phyloP scores from a whole-genome alignment of 768 basidiomycete genomes.

The Termitomyces sp. region DNA sequence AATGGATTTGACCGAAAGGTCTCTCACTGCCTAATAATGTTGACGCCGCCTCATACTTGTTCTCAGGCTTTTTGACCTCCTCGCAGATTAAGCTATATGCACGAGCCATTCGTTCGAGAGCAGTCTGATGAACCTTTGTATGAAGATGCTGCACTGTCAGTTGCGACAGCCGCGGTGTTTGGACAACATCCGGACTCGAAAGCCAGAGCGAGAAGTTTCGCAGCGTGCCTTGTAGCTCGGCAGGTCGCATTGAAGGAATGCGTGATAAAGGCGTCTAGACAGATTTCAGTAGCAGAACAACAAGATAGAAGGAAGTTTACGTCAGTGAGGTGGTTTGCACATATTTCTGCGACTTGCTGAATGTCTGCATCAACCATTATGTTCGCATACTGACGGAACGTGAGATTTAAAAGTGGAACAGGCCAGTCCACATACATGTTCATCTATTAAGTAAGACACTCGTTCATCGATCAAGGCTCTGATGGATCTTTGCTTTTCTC shows the following conservation, averaged over 20 bases:
- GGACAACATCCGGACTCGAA: conserved; percentile 72
- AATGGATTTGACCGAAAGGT: conserved; percentile 74
- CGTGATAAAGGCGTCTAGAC: conserved; percentile 67
- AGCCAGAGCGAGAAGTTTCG: conserved; percentile 80
- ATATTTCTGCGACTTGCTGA: conserved; percentile 37
- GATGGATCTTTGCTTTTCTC: conserved; percentile 51
- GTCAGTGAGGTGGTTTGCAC: conserved; percentile 29
- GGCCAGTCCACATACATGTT: conserved; percentile 61
- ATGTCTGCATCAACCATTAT: conserved; percentile 54
- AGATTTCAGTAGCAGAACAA: neutral
- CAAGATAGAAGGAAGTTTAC: conserved; percentile 23
- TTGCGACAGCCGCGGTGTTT: conserved; percentile 73
- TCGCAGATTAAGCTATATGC: conserved; percentile 75
- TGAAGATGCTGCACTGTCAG: conserved; percentile 66
- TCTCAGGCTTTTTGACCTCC: conserved; percentile 67
- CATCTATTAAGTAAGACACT: conserved; percentile 61
- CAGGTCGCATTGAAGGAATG: conserved; percentile 58
- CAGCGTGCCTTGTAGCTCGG: conserved; percentile 58
- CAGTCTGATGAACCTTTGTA: conserved; percentile 67
- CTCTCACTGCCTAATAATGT: conserved; percentile 79
- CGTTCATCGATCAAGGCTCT: conserved; percentile 55
- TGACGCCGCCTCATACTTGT: conserved; percentile 87
- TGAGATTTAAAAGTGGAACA: conserved; percentile 1
- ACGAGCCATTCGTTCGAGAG: conserved; percentile 58
- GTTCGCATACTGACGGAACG: conserved; percentile 33